Base-by-base conservation (phyloP, 2,329 filamentous ascomycete species). In the Penicillium sp. region DNA sequence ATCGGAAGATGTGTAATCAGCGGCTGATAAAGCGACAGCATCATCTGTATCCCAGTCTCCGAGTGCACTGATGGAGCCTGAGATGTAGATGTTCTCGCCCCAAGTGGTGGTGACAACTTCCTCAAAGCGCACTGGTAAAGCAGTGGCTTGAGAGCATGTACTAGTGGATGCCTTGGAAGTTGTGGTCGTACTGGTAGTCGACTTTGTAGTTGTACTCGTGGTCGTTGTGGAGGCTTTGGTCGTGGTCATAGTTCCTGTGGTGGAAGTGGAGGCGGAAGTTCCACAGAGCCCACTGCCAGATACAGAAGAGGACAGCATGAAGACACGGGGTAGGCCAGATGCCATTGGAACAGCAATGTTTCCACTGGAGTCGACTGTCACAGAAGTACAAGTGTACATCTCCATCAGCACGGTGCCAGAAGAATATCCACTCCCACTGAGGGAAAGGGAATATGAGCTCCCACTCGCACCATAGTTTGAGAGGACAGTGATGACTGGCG, bases 61-160 rank as follows among this genome's bases (percentile, higher is more conserved):
- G 11, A 92, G 81, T 26, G 81, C 75, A 0, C 77, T 67, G 49
- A 81, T 79, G 56, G 81, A 84, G 11, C 89, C 89, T 0, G 83
- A 79, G 9, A 92, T 73, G 69, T 86, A 87, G 67, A 92, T 80
- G 10, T 80, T 86, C 71, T 91, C 80, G 4, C 88, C 89, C 48
- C 71, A 85, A 1, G 64, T 64, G 0, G 89, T 91, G 1, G 76
- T 79, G 11, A 80, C 85, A 0, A 79, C 68, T 57, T 82, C 82
- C 44, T 85, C 77, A 70, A 91, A 90, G 0, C 84, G 85, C 8
- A 91, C 83, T 0, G 82, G 76, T 7, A 89, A 81, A 0, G 79
- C 72, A 0, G 78, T 68, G 0, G 70, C 64, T 2, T 67, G 62
- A 10, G 65, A 63, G 24, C 65, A 66, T 16, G 56, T 27, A 7